These are phyloP conservation scores for Aspergillus kassunensis DNA, from an alignment of 495 filamentous ascomycete genomes.

Conservation along the genomic window DNA sequence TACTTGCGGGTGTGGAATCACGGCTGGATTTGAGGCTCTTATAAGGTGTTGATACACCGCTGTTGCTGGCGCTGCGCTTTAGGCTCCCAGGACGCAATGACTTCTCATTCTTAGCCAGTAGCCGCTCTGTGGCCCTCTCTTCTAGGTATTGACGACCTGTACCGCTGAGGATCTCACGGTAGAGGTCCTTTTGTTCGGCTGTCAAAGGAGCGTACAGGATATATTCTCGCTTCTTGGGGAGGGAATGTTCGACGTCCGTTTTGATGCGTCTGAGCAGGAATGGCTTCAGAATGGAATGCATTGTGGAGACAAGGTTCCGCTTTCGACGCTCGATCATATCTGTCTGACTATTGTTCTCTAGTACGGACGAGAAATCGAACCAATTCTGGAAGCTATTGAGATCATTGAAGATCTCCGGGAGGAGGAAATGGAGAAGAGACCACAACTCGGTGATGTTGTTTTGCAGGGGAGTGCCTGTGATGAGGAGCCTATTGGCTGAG, in stretches of 20 bases:
- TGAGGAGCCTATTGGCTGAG: slow-evolving; percentile 84
- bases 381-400: slow-evolving; percentile 85
- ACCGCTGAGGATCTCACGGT: slow-evolving; percentile 77
- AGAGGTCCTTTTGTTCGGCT: slow-evolving; percentile 81
- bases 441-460: slow-evolving; percentile 95
- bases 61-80: slow-evolving; percentile 52
- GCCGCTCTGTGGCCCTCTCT: slow-evolving; percentile 71
- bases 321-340: slow-evolving; percentile 52
- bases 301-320: slow-evolving; percentile 76
- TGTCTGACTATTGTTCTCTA: slow-evolving; percentile 70
- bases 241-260: slow-evolving; percentile 79
- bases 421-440: slow-evolving; percentile 90
- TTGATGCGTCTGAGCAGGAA: slow-evolving; percentile 87
- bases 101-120: slow-evolving; percentile 34
- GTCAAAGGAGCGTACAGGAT: slow-evolving; percentile 90
- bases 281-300: slow-evolving; percentile 90
- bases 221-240: slow-evolving; percentile 97
- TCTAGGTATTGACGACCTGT: slow-evolving; percentile 79
- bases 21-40: slow-evolving; percentile 74
- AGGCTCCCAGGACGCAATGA: slow-evolving; percentile 37
- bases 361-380: slow-evolving; percentile 92
- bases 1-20: slow-evolving; percentile 62
- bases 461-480: slow-evolving; percentile 92
- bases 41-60: slow-evolving; percentile 37
- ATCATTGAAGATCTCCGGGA: slow-evolving; percentile 88